Percentiles rank a stretch among this genome's conserved stretches.
These are phyloP conservation scores for Mortierella sp. DNA, from an alignment of 371 early-diverging fungal genomes.

Conservation along the genomic window DNA sequence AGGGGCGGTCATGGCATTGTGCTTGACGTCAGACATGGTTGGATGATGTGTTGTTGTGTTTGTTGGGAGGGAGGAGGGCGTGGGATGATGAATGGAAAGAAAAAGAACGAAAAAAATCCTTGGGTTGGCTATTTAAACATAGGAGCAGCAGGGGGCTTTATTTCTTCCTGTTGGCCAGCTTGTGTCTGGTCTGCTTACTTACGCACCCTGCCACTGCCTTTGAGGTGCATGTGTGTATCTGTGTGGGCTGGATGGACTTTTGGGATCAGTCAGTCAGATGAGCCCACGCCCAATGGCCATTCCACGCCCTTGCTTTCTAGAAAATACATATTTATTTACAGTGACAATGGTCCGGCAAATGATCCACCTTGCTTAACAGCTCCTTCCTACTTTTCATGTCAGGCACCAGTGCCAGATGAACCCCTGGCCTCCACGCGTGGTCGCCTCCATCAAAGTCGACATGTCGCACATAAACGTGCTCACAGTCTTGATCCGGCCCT, in stretches of 20 bases:
- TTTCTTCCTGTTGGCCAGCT: background rate
- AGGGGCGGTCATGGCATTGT: slow-evolving; percentile 65
- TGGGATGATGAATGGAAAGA: slow-evolving; percentile 5
- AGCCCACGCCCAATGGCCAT: slow-evolving; percentile 1
- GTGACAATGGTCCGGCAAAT: no score
- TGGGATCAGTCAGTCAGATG: background rate
- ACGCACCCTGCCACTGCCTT: no score
- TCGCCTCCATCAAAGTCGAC: slow-evolving; percentile 47
- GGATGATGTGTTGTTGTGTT: background rate
- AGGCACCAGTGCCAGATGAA: slow-evolving; percentile 58
- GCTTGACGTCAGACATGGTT: slow-evolving; percentile 64
- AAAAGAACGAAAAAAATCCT: slow-evolving; percentile 3
- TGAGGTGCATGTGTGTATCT: background rate
- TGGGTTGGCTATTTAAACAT: background rate
- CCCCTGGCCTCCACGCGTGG: slow-evolving; percentile 43
- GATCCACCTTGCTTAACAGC: no score
- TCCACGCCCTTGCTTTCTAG: slow-evolving; percentile 3
- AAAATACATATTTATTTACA: background rate
- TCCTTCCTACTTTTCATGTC: slow-evolving; percentile 23
- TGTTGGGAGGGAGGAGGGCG: background rate
- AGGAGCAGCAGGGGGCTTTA: background rate
- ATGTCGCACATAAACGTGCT: slow-evolving; percentile 56
- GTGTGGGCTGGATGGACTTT: slow-evolving; percentile 6
- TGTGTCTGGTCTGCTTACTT: background rate
- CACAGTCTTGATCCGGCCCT: slow-evolving; percentile 51